Conservation (phyloP, 2,329 filamentous ascomycete species). For the Epichloe sibirici region DNA sequence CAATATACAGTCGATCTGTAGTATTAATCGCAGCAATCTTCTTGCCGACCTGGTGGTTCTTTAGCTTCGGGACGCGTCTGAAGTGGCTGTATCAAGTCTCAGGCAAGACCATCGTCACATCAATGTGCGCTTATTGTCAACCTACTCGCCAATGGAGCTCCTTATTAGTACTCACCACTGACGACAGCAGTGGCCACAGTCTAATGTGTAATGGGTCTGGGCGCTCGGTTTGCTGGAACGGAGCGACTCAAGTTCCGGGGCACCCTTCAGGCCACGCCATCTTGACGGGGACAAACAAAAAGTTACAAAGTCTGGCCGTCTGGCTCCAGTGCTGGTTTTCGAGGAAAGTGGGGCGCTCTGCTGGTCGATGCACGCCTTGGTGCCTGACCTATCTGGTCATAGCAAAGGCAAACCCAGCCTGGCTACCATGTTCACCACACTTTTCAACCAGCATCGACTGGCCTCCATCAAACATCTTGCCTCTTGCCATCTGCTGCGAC, state of each 20-base stretch:
- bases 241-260: constrained; percentile 10
- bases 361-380: constrained; percentile 8
- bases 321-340: not conserved
- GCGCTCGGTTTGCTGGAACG: constrained; percentile 7
- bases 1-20: not conserved
- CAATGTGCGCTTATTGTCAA: not conserved
- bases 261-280: not conserved
- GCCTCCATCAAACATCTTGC: constrained; percentile 16
- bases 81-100: not conserved
- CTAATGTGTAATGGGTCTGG: not conserved
- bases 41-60: not conserved
- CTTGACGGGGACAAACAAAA: too few species aligned
- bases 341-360: not conserved
- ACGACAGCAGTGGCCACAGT: constrained; percentile 5
- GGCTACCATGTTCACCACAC: constrained; percentile 16
- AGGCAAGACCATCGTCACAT: not conserved
- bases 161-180: not conserved
- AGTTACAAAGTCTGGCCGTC: not conserved
- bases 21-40: not conserved
- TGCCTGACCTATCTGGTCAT: constrained; percentile 23
- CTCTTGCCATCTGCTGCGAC: constrained; percentile 15
- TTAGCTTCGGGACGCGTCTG: not conserved
- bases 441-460: constrained; percentile 21
- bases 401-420: constrained; percentile 2
- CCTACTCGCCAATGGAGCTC: constrained; percentile 1